Conservation (phyloP, 73 alveolate genomes). For the Paramecium octaurelia region DNA sequence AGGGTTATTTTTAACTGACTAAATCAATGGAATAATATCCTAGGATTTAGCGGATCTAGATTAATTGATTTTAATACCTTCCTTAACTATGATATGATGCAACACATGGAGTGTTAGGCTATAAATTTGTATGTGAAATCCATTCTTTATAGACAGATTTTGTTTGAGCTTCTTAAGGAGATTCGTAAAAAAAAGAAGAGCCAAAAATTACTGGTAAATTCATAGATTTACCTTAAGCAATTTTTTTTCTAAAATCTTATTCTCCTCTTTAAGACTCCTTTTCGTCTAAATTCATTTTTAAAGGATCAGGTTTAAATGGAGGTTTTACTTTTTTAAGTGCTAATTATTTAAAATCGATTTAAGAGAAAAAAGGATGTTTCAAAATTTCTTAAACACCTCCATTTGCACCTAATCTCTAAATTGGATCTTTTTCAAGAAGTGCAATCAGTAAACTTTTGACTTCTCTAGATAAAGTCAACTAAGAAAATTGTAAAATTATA, state of each 20-base stretch:
- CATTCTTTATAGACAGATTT: constrained; percentile 35
- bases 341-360: constrained; percentile 33
- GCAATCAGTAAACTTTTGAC: constrained; percentile 72
- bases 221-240: constrained; percentile 17
- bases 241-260: constrained; percentile 50
- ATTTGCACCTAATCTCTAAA: constrained; percentile 77
- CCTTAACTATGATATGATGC: constrained; percentile 50
- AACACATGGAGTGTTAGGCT: constrained; percentile 42
- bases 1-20: constrained; percentile 34
- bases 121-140: background rate
- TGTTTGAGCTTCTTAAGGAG: background rate
- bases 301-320: constrained; percentile 62
- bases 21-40: background rate
- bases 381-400: constrained; percentile 59
- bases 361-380: constrained; percentile 55
- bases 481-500: background rate
- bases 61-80: background rate
- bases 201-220: constrained; percentile 39
- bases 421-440: constrained; percentile 84
- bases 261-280: constrained; percentile 55
- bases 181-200: background rate
- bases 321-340: constrained; percentile 47
- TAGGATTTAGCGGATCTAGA: constrained; percentile 22
- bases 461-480: constrained; percentile 51
- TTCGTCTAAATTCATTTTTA: constrained; percentile 56